Percentiles rank a stretch among this genome's conserved stretches.
phyloP scores from a whole-genome alignment of 306 rosid species.

The Gleditsia sinensis region DNA sequence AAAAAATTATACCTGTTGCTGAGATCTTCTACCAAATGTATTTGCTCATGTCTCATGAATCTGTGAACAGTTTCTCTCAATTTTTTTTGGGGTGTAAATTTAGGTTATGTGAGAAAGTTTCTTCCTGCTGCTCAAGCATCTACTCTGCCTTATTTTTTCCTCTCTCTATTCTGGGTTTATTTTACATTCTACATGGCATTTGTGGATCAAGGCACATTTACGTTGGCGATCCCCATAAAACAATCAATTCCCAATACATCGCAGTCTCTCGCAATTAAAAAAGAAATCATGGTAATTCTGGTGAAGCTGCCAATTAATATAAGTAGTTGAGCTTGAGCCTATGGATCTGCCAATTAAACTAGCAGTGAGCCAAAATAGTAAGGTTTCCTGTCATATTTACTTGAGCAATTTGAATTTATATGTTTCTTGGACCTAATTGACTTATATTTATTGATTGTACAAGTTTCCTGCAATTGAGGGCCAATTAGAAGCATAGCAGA shows the following conservation, averaged over 20 bases:
- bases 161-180: too few relatives aligned
- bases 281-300: slow-evolving; percentile 14
- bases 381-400: slow-evolving; percentile 34
- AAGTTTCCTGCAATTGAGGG: neutral
- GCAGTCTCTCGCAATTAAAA: neutral
- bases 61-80: neutral
- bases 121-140: neutral
- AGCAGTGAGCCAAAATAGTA: slow-evolving; percentile 24
- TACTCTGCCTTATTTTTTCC: neutral
- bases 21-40: neutral
- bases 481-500: neutral
- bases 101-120: neutral
- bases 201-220: too few relatives aligned
- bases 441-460: too few relatives aligned
- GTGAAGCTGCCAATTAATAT: neutral
- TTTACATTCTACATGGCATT: too few relatives aligned
- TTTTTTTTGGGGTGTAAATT: neutral
- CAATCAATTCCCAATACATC: neutral
- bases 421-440: slow-evolving; percentile 18
- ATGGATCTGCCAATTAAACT: slow-evolving; percentile 17
- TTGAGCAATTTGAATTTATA: slow-evolving; percentile 16
- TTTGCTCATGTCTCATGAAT: slow-evolving; percentile 1
- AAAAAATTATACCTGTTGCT: neutral
- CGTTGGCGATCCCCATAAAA: too few relatives aligned
- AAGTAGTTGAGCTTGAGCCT: neutral